phyloP scores from a whole-genome alignment of 164 flowering plant genomes.

The Tetrastigma voinierianum region DNA sequence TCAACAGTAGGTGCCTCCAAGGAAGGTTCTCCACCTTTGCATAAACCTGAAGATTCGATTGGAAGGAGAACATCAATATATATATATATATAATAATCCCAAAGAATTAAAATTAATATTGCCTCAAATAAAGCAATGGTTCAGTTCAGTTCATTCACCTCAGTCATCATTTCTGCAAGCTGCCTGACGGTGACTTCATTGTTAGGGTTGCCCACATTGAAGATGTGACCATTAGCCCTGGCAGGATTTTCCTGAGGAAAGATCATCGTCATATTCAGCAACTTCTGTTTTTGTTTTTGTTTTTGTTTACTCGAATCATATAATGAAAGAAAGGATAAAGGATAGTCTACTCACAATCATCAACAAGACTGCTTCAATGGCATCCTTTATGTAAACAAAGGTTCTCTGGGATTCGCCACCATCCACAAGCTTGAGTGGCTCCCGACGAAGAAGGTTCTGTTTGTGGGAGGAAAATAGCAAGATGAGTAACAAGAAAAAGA shows the following conservation, averaged over 20 bases:
- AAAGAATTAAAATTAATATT: background rate
- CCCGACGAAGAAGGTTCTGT: constrained; percentile 54
- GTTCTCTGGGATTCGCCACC: constrained; percentile 72
- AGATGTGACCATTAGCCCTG: no score
- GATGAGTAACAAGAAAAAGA: background rate
- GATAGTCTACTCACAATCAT: constrained; percentile 50
- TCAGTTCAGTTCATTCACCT: constrained; percentile 38
- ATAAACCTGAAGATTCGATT: constrained; percentile 59
- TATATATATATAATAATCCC: background rate
- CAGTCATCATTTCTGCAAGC: constrained; percentile 91
- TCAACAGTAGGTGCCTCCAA: constrained; percentile 80
- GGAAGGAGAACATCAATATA: background rate
- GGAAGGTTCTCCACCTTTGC: constrained; percentile 68
- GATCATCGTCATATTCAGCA: background rate
- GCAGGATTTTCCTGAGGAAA: constrained; percentile 78
- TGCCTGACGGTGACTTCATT: constrained; percentile 94
- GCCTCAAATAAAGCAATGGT: background rate
- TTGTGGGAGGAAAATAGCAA: constrained; percentile 1
- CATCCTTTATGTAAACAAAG: constrained; percentile 66
- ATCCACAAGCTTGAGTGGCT: constrained; percentile 72
- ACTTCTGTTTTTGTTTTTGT: no score
- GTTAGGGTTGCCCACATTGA: no score
- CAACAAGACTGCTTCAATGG: constrained; percentile 66
- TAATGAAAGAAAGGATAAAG: background rate
- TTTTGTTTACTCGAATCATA: no score